phyloP scores from a whole-genome alignment of 345 rosid species.

The Bruguiera parviflora region DNA sequence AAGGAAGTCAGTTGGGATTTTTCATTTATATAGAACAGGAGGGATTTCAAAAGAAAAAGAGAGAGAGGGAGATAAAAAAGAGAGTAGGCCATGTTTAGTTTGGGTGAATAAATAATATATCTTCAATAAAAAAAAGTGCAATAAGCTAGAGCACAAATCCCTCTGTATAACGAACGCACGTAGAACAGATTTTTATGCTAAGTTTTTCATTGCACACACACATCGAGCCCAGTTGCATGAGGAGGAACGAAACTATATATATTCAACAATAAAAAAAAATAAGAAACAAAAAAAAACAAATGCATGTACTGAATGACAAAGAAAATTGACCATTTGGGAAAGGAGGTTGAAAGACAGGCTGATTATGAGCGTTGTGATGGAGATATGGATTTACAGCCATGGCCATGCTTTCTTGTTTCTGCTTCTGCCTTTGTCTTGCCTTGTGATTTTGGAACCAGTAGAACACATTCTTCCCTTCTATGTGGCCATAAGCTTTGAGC shows the following conservation, averaged over 20 bases:
- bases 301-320: not conserved
- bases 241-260: slow-evolving; percentile 12
- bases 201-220: not conserved
- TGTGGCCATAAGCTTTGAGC: slow-evolving; percentile 71
- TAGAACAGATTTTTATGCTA: slow-evolving; percentile 1
- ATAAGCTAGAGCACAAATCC: slow-evolving; percentile 7
- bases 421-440: slow-evolving; percentile 92
- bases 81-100: not conserved
- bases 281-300: not conserved
- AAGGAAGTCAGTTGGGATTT: not conserved
- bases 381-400: slow-evolving; percentile 52
- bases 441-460: slow-evolving; percentile 99
- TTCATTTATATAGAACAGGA: not conserved
- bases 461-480: slow-evolving; percentile 97
- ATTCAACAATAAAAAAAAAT: not conserved
- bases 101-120: not conserved
- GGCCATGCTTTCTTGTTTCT: slow-evolving; percentile 67
- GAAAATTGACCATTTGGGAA: slow-evolving; percentile 47
- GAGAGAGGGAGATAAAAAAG: too few relatives aligned
- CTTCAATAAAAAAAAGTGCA: not conserved
- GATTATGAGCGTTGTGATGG: slow-evolving; percentile 39
- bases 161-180: slow-evolving; percentile 1
- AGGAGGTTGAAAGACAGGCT: slow-evolving; percentile 34
- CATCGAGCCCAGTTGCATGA: slow-evolving; percentile 39
- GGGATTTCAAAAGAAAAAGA: not conserved